These are phyloP conservation scores for Cytospora leucostoma DNA, from an alignment of 2,329 filamentous ascomycete species.

Conservation along the genomic window DNA sequence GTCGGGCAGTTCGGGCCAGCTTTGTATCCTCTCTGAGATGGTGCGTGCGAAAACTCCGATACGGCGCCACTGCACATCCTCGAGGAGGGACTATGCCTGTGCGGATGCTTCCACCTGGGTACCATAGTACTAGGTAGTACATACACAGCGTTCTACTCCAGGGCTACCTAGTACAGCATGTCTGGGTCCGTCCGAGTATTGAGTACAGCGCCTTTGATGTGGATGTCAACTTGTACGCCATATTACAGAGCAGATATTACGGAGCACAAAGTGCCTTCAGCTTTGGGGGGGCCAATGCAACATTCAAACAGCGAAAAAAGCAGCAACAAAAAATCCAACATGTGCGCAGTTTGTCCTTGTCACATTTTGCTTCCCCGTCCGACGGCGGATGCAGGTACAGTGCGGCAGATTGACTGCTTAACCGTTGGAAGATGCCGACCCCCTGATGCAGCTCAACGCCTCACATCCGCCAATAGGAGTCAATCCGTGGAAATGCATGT, in stretches of 20 bases:
- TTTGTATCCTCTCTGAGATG: neutral
- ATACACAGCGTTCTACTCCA: neutral
- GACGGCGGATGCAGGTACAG: constrained; percentile 1
- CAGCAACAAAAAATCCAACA: neutral
- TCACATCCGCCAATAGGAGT: neutral
- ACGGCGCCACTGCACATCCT: neutral
- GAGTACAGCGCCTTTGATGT: neutral
- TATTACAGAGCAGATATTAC: neutral
- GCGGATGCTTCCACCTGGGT: neutral
- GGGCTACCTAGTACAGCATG: neutral
- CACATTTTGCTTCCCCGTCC: constrained; percentile 8
- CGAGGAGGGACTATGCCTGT: neutral
- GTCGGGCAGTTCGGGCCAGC: neutral
- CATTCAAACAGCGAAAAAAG: neutral
- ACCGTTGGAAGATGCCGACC: neutral
- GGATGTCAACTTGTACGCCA: neutral
- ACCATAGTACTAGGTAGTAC: neutral
- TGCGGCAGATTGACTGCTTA: neutral
- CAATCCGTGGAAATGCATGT: neutral
- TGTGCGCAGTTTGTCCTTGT: constrained; percentile 4
- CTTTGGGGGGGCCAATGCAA: neutral
- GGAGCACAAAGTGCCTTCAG: neutral
- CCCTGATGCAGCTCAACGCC: neutral
- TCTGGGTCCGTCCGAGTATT: neutral
- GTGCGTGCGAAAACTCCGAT: neutral